Conservation (phyloP, 257 asterid species). For the Sherardia arvensis region DNA sequence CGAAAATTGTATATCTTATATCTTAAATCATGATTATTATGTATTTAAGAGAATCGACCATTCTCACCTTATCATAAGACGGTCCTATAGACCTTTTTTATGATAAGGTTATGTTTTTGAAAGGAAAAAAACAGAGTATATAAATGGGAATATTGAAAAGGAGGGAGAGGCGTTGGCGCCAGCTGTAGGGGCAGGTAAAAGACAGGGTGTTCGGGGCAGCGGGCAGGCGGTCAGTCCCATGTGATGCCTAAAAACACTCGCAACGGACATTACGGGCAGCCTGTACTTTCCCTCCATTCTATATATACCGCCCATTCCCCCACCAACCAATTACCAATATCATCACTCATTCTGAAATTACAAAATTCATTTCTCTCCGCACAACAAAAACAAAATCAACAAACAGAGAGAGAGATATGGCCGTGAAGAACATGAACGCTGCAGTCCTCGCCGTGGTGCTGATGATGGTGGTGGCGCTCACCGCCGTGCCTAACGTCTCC, state of each 20-base stretch:
- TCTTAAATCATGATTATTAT: no score
- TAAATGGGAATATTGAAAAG: no score
- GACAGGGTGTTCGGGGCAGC: no score
- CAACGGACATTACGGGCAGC: conserved; percentile 30
- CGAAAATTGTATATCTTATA: no score
- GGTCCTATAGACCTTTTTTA: no score
- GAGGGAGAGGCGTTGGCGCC: conserved; percentile 28
- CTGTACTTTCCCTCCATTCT: neutral
- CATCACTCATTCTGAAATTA: neutral
- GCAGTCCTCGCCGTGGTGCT: conserved; percentile 18
- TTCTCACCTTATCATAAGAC: no score
- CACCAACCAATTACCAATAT: neutral
- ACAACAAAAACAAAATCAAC: neutral
- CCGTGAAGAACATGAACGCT: conserved; percentile 35
- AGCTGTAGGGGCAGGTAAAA: conserved; percentile 29
- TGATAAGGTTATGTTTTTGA: no score
- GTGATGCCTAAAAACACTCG: neutral
- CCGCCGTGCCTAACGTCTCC: conserved; percentile 25
- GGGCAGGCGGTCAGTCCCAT: conserved; percentile 14
- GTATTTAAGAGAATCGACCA: no score
- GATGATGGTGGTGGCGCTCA: conserved; percentile 24
- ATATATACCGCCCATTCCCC: conserved; percentile 9
- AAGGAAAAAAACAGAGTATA: no score
- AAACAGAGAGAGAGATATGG: conserved; percentile 20
- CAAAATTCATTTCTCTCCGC: neutral